Percentiles rank a stretch among this genome's conserved stretches.
Conservation (phyloP, 257 asterid genomes). For the Jaltomata sinuosa region DNA sequence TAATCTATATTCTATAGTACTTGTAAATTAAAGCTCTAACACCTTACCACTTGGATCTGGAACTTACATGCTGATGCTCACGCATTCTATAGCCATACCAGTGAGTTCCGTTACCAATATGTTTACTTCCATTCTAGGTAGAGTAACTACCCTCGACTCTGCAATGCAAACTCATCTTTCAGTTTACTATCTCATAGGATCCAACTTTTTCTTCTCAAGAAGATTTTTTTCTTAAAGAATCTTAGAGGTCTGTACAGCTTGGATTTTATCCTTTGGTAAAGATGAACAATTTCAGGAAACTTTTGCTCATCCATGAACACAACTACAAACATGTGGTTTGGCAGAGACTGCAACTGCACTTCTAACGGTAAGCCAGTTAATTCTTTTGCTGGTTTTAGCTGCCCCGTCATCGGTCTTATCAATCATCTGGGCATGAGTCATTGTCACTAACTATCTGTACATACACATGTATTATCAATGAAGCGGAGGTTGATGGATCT, state of each 20-base stretch:
- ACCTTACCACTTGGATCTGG: too few relatives aligned
- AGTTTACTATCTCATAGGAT: not conserved
- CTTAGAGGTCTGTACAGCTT: not conserved
- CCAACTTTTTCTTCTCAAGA: not conserved
- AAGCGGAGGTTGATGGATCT: constrained; percentile 49
- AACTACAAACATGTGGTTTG: constrained; percentile 85
- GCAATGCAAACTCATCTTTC: too few relatives aligned
- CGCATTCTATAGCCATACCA: too few relatives aligned
- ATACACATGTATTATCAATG: too few relatives aligned
- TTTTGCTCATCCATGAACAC: constrained; percentile 75
- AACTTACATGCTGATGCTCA: too few relatives aligned
- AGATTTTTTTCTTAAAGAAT: not conserved
- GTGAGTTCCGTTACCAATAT: too few relatives aligned
- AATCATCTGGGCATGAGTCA: constrained; percentile 52
- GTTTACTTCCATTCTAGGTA: too few relatives aligned
- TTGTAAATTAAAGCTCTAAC: not conserved
- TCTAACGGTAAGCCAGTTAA: constrained; percentile 69
- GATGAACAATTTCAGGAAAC: constrained; percentile 43
- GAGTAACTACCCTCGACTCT: not conserved
- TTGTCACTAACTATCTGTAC: too few relatives aligned
- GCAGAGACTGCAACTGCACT: constrained; percentile 54
- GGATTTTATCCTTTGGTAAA: not conserved
- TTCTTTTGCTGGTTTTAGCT: constrained; percentile 75
- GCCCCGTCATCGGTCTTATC: constrained; percentile 64
- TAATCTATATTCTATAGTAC: not conserved